A percentile compares a stretch with the other conserved stretches of the same genome.
Evolutionary conservation across 768 basidiomycete species (phyloP).

Genomic region (Rhodosporidiobolus odoratus): DNA sequence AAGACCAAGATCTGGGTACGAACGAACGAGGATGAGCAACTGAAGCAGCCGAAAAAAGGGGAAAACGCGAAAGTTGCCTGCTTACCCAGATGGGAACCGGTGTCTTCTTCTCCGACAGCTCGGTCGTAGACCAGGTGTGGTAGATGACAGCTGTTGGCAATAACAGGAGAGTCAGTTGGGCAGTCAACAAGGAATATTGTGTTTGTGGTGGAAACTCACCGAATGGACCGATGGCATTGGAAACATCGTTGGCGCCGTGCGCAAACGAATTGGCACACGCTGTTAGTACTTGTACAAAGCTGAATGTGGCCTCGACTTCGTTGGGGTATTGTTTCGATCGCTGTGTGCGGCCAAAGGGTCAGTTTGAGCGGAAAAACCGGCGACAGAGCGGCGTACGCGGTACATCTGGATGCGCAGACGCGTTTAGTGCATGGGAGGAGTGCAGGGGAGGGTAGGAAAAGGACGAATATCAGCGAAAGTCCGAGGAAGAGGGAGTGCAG

Average conservation of each 20-base stretch:
- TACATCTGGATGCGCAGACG: too few species aligned
- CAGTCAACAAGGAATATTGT: not conserved
- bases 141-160: conserved; percentile 46
- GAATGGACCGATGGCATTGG: conserved; percentile 39
- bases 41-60: too few species aligned
- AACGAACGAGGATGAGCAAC: too few species aligned
- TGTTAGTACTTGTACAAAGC: conserved; percentile 50
- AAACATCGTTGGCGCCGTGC: conserved; percentile 51
- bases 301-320: conserved; percentile 50
- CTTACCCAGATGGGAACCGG: conserved; percentile 48
- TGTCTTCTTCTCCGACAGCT: conserved; percentile 42
- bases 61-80: too few species aligned
- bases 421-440: too few species aligned
- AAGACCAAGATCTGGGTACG: conserved; percentile 49
- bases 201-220: not conserved
- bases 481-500: too few species aligned
- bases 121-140: conserved; percentile 46
- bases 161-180: conserved; percentile 37
- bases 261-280: conserved; percentile 49
- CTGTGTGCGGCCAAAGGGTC: too few species aligned
- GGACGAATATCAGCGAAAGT: too few species aligned
- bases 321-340: conserved; percentile 46
- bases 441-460: too few species aligned
- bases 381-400: not conserved
- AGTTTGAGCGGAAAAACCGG: too few species aligned